Percentiles rank a stretch among this genome's conserved stretches.
These are phyloP conservation scores for Oryza australiensis DNA, from an alignment of 176 grass and related monocot genomes.

Conservation along the genomic window DNA sequence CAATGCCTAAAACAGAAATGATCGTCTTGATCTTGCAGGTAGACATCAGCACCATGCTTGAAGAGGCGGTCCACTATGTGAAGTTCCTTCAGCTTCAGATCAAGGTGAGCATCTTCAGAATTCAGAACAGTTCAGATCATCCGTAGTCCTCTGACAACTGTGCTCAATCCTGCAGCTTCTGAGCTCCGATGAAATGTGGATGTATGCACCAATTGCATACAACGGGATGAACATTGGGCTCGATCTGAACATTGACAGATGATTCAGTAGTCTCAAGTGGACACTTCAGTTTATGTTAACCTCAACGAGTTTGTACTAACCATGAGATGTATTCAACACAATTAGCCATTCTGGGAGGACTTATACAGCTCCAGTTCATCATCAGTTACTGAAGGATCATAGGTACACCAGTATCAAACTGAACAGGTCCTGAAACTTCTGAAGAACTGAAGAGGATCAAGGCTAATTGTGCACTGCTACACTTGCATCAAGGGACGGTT, in stretches of 20 bases:
- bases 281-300: neutral
- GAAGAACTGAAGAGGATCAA: neutral
- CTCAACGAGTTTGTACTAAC: constrained; percentile 27
- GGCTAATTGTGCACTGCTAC: neutral
- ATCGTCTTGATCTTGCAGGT: constrained; percentile 46
- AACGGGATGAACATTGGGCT: constrained; percentile 77
- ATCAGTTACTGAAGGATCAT: constrained; percentile 3
- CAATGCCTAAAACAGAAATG: neutral
- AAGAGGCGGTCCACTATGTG: constrained; percentile 83
- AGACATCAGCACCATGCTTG: constrained; percentile 95
- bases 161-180: constrained; percentile 54
- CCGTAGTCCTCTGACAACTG: neutral
- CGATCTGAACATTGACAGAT: constrained; percentile 55
- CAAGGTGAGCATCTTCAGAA: constrained; percentile 57
- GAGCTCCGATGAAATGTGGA: constrained; percentile 83
- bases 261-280: neutral
- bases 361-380: neutral
- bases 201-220: constrained; percentile 84
- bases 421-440: constrained; percentile 6
- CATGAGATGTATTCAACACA: neutral
- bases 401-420: neutral
- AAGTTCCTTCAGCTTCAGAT: constrained; percentile 93
- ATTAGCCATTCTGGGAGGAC: constrained; percentile 12
- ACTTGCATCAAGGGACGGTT: neutral
- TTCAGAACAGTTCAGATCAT: neutral